phyloP scores from a whole-genome alignment of 163 green algal species.

The Chlamydomonas reinhardtii region DNA sequence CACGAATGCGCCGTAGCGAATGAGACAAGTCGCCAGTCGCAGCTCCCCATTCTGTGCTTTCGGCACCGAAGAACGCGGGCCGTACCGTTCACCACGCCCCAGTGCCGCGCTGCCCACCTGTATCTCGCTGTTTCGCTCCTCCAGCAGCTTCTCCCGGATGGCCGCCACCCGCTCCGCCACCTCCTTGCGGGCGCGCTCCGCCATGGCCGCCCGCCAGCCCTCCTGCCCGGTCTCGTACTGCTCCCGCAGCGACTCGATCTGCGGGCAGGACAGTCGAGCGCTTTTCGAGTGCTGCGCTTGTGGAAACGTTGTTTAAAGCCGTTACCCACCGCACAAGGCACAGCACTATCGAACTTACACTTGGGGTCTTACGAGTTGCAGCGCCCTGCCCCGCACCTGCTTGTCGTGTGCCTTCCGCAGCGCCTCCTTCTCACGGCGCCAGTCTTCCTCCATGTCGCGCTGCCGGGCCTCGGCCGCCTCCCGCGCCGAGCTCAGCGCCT shows the following conservation, averaged over 20 bases:
- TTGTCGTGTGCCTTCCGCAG: conserved; percentile 57
- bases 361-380: too few species aligned
- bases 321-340: too few species aligned
- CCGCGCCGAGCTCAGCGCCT: conserved; percentile 55
- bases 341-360: too few species aligned
- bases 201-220: conserved; percentile 76
- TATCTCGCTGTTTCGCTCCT: conserved; percentile 74
- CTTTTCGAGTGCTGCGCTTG: too few species aligned
- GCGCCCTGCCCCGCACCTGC: conserved; percentile 37
- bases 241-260: conserved; percentile 63
- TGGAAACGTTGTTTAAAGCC: too few species aligned
- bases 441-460: conserved; percentile 54
- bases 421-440: conserved; percentile 49
- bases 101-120: conserved; percentile 58
- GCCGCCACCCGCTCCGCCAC: conserved; percentile 62
- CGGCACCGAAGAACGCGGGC: too few species aligned
- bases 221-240: conserved; percentile 69
- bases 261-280: not conserved
- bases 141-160: conserved; percentile 63
- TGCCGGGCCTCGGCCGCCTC: conserved; percentile 57
- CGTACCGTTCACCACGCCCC: too few species aligned
- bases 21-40: too few species aligned
- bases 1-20: too few species aligned
- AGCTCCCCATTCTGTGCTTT: too few species aligned
- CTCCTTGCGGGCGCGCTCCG: conserved; percentile 72